Evolutionary conservation across 192 early-diverging fungal genomes (phyloP).

Genomic region (Radiomyces spectabilis): DNA sequence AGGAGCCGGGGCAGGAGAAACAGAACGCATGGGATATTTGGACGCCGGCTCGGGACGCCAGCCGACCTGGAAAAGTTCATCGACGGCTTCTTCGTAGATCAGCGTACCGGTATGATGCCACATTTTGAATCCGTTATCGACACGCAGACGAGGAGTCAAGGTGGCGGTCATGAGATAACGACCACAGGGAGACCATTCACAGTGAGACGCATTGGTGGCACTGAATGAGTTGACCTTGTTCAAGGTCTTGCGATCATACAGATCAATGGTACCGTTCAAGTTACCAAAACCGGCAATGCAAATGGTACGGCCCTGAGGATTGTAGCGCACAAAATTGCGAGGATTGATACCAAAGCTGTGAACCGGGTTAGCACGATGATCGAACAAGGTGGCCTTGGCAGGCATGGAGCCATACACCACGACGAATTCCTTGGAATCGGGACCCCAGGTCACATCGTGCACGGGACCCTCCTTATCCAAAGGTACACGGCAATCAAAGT

Average conservation of each 20-base stretch:
- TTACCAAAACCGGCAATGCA: slow-evolving; percentile 96
- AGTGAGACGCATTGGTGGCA: slow-evolving; percentile 77
- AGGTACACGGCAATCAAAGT: slow-evolving; percentile 86
- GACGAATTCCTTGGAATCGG: slow-evolving; percentile 95
- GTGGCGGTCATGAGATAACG: slow-evolving; percentile 90
- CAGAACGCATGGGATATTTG: slow-evolving; percentile 71
- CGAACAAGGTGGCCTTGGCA: slow-evolving; percentile 87
- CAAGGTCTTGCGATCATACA: slow-evolving; percentile 87
- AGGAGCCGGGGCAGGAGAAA: slow-evolving; percentile 67
- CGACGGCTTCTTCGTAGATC: slow-evolving; percentile 64
- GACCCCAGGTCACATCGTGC: slow-evolving; percentile 94
- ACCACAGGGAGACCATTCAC: slow-evolving; percentile 91
- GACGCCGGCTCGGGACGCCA: slow-evolving; percentile 60
- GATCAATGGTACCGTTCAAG: slow-evolving; percentile 84
- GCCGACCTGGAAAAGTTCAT: slow-evolving; percentile 83
- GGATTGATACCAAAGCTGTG: slow-evolving; percentile 81
- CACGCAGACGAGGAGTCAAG: slow-evolving; percentile 86
- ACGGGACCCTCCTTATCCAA: slow-evolving; percentile 84
- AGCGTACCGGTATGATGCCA: slow-evolving; percentile 93
- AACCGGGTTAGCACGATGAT: slow-evolving; percentile 77
- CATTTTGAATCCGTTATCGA: slow-evolving; percentile 95
- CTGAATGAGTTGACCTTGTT: slow-evolving; percentile 77
- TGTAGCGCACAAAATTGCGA: slow-evolving; percentile 86
- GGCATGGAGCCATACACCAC: slow-evolving; percentile 95
- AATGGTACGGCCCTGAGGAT: slow-evolving; percentile 83